These are phyloP conservation scores for Phialophora tarda DNA, from an alignment of 2,329 filamentous ascomycete species.

Conservation along the genomic window DNA sequence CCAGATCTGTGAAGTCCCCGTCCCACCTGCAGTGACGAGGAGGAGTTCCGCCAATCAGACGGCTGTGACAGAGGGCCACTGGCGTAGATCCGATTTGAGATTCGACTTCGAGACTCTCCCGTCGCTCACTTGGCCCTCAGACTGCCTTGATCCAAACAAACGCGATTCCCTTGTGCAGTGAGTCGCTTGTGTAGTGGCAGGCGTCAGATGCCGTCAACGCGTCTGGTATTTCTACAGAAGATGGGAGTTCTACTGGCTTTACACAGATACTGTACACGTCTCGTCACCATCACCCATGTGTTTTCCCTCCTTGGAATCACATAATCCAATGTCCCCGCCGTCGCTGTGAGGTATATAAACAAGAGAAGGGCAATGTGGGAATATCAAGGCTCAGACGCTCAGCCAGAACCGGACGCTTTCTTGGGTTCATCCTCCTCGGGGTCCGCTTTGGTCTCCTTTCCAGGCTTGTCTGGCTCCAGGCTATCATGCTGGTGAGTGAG, in stretches of 20 bases:
- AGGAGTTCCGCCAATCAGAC: slow-evolving; percentile 1
- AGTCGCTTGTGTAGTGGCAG: background rate
- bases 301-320: background rate
- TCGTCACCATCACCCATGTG: background rate
- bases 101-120: background rate
- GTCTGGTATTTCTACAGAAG: slow-evolving; percentile 8
- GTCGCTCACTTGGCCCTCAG: background rate
- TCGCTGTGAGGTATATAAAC: slow-evolving; percentile 34
- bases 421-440: slow-evolving; percentile 46
- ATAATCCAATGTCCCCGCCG: slow-evolving; percentile 23
- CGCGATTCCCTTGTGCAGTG: no score
- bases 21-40: background rate
- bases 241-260: slow-evolving; percentile 15
- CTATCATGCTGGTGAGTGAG: slow-evolving; percentile 72
- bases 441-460: slow-evolving; percentile 37
- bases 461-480: slow-evolving; percentile 43
- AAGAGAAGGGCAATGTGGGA: slow-evolving; percentile 18
- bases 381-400: slow-evolving; percentile 23
- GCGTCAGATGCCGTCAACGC: background rate
- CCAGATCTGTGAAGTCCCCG: slow-evolving; percentile 6
- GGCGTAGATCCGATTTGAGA: background rate
- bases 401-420: slow-evolving; percentile 49
- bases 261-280: slow-evolving; percentile 12
- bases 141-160: background rate
- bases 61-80: background rate